Base-by-base conservation (phyloP, 352 stramenopile genomes). In the Globisporangium middletonii region DNA sequence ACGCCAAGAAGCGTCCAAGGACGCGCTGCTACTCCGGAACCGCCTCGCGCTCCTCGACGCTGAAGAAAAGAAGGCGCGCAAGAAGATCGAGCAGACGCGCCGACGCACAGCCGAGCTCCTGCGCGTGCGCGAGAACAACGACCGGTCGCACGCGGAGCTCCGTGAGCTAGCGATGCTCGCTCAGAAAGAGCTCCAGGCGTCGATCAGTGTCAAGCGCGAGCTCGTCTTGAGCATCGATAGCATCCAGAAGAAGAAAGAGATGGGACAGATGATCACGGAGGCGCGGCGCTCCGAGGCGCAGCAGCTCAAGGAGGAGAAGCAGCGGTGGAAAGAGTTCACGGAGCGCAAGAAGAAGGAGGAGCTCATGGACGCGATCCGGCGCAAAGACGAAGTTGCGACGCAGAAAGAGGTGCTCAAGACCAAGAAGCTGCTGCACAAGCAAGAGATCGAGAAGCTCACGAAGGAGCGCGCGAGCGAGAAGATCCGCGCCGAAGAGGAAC, bases 51-150 rank as follows among this genome's bases (percentile, higher is more conserved):
- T 94, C 58, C 79, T 92, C 63, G 88, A 89, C 55, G 69, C 79
- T 13, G 82, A 94, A 50, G 80, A 91, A 51, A 79, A 89, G 23
- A 89, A 89, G 48, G 82, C 83, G 19, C 91, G 81, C 81, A 86
- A 86, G 60, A 94, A 92, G 57, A 91, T 94, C 43, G 81, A 93
- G 67, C 83, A 93, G 57, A 93, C 83, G 2, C 79, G 82, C 18
- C 75, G 75, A 35, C 81, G 83, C 12, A 79, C 83, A 33, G 68
- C 77, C 15, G 83, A 93, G 62, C 64, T 93, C 7, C 50, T 89
- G 13, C 84, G 84, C 50, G 62, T 90, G 26, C 79, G 81, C 19
- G 67, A 89, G 50, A 74, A 82, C 57, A 90, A 89, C 61, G 73
- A 69, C 13, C 73, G 77, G 27, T 79, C 78, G n/a, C 74, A 88